A percentile compares a stretch with the other conserved stretches of the same genome.
Conservation (phyloP, 192 early-diverging fungal genomes). For the Haplosporangium gracile region DNA sequence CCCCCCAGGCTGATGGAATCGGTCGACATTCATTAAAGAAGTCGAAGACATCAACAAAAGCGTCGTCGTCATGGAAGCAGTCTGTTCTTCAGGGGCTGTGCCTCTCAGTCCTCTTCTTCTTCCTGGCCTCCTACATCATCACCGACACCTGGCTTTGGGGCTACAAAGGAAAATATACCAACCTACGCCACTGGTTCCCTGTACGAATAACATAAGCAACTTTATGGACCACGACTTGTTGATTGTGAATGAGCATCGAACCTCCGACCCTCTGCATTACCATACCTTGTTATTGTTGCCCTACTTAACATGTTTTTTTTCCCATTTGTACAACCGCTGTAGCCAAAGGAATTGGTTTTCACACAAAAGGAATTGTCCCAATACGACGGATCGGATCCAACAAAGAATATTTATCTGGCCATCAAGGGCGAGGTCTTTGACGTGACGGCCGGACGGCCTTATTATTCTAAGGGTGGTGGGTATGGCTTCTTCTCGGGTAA, state of each 20-base stretch:
- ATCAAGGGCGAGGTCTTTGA: slow-evolving; percentile 97
- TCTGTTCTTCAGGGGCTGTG: slow-evolving; percentile 31
- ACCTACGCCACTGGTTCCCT: slow-evolving; percentile 78
- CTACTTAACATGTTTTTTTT: background rate
- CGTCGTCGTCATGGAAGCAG: slow-evolving; percentile 1
- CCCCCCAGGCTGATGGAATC: too few species aligned
- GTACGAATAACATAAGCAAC: slow-evolving; percentile 43
- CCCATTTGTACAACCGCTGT: background rate
- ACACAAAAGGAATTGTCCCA: slow-evolving; percentile 81
- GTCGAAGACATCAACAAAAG: background rate
- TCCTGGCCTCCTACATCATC: slow-evolving; percentile 73
- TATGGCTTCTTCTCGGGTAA: slow-evolving; percentile 92
- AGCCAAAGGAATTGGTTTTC: slow-evolving; percentile 72
- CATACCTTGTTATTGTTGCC: background rate
- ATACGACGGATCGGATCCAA: slow-evolving; percentile 89
- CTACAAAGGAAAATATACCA: slow-evolving; percentile 76
- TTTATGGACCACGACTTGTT: background rate
- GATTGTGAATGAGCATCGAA: background rate
- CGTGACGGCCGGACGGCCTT: slow-evolving; percentile 79
- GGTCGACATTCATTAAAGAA: background rate
- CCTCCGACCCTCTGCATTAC: too few species aligned
- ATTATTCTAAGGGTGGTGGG: slow-evolving; percentile 82
- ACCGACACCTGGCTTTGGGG: slow-evolving; percentile 87
- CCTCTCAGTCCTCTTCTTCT: slow-evolving; percentile 56
- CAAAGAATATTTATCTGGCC: slow-evolving; percentile 89